These are phyloP conservation scores for Graphilbum ipis-grandicollis DNA, from an alignment of 2,329 filamentous ascomycete species.

Conservation along the genomic window DNA sequence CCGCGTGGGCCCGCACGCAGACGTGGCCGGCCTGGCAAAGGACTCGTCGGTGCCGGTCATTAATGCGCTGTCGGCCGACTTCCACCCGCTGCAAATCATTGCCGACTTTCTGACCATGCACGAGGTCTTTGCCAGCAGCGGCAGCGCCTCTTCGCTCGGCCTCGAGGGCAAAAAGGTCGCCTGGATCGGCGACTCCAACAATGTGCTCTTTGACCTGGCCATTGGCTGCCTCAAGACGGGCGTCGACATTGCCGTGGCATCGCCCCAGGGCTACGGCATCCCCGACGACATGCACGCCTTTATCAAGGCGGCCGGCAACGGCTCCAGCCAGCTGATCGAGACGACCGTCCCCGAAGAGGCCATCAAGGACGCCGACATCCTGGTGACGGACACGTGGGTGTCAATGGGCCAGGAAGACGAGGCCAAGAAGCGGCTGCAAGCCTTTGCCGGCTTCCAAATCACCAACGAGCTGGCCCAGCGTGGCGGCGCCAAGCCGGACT, in stretches of 20 bases:
- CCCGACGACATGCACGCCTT: constrained; percentile 55
- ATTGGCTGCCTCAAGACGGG: constrained; percentile 79
- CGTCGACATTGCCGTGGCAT: constrained; percentile 71
- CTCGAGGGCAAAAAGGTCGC: constrained; percentile 77
- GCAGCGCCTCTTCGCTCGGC: constrained; percentile 32
- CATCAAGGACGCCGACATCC: constrained; percentile 68
- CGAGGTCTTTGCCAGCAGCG: constrained; percentile 47
- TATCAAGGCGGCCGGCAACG: constrained; percentile 39
- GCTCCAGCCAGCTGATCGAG: constrained; percentile 50
- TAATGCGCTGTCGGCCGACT: constrained; percentile 77
- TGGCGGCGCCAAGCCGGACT: constrained; percentile 71
- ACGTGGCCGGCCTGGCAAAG: constrained; percentile 52
- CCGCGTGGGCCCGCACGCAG: constrained; percentile 60
- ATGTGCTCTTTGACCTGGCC: constrained; percentile 86
- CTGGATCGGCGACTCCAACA: constrained; percentile 95
- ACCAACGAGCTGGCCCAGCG: constrained; percentile 68
- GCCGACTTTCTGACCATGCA: constrained; percentile 86
- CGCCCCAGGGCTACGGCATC: constrained; percentile 71
- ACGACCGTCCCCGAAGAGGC: constrained; percentile 71
- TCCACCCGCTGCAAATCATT: constrained; percentile 85
- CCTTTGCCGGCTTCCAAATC: constrained; percentile 82
- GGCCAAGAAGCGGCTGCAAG: constrained; percentile 55
- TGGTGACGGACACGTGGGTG: constrained; percentile 96
- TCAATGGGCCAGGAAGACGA: constrained; percentile 96
- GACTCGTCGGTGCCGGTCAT: constrained; percentile 66